phyloP scores from a whole-genome alignment of 2,329 filamentous ascomycete species.

The Paracamarosporium sp. region DNA sequence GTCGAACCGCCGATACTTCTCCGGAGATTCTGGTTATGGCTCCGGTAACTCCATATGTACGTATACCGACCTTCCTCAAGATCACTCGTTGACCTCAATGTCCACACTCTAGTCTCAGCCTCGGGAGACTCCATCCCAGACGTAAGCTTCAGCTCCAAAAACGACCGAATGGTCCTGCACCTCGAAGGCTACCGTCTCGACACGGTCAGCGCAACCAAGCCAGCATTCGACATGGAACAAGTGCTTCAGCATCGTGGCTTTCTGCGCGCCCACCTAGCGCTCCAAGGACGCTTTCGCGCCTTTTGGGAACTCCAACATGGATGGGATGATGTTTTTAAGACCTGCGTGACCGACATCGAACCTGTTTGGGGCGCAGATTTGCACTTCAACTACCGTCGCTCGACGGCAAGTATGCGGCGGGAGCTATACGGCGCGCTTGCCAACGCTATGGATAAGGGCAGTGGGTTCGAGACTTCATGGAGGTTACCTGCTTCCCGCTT shows the following conservation, averaged over 20 bases:
- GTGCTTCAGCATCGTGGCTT: neutral
- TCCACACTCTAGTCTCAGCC: neutral
- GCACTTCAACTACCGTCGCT: slow-evolving; percentile 5
- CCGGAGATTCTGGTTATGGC: slow-evolving; percentile 4
- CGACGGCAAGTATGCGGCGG: neutral
- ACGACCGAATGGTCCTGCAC: slow-evolving; percentile 7
- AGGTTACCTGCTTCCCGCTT: neutral
- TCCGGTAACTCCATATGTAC: neutral
- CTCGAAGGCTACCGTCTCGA: slow-evolving; percentile 6
- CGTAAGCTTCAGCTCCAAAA: slow-evolving; percentile 6
- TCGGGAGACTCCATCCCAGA: neutral
- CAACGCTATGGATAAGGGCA: neutral
- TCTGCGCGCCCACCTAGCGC: slow-evolving; percentile 3
- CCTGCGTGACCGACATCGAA: slow-evolving; percentile 4
- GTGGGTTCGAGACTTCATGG: slow-evolving; percentile 2
- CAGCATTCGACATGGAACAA: slow-evolving; percentile 5
- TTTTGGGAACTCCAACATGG: slow-evolving; percentile 6
- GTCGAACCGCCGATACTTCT: slow-evolving; percentile 4
- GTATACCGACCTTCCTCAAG: neutral
- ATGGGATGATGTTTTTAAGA: slow-evolving; percentile 6
- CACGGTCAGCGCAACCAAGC: slow-evolving; percentile 3
- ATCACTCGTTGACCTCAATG: neutral
- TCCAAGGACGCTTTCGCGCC: slow-evolving; percentile 8
- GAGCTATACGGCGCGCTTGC: neutral
- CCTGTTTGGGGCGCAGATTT: slow-evolving; percentile 9